Base-by-base conservation (phyloP, 1,139 yeast genomes). In the Suhomyces maxii region DNA sequence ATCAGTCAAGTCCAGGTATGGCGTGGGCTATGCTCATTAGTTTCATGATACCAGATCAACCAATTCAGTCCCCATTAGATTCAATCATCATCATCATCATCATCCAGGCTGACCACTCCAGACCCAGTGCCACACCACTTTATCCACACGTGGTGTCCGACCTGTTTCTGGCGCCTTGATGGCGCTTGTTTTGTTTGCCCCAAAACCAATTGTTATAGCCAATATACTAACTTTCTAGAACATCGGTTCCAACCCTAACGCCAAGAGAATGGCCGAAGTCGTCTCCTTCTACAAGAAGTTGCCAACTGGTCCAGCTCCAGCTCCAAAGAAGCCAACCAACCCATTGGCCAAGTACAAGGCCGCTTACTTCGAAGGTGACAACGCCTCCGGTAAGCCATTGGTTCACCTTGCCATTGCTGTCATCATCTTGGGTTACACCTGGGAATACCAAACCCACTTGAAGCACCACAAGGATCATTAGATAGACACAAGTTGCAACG, bases 211-310 rank as follows among this genome's bases (percentile, higher is more conserved):
- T 18, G 23, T 18, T 18, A 18, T 18, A 18, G 6, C 23, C 23
- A 18, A 18, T 18, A 44, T 71, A 75, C 79, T 76, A 73, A 76
- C 80, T 46, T 53, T 23, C 23, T 69, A 86, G 88, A 90, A 89
- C 86, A 78, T 93, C 61, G 96, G 96, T 50, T 81, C 96, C 57
- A 89, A 90, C 75, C 97, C 97, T 63, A 87, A 91, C 64, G 97
- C 98, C 61, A 89, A 89, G 82, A 89, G 96, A 78, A 89, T 93
- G 87, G 86, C 89, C 60, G 89, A 89, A 69, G 96, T 93, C 62
- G 97, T 93, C 60, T 80, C 89, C 56, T 90, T 93, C 82, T 93
- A 93, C 86, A 88, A 91, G 79, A 85, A 90, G 61, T 83, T 93
- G 64, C 99, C 99, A 66, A 91, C 90, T 70, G 99, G 99, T 42